Percentiles rank a stretch among this genome's conserved stretches.
Conservation (phyloP, 768 basidiomycete species). For the Chalciporus pseudorubinellus region DNA sequence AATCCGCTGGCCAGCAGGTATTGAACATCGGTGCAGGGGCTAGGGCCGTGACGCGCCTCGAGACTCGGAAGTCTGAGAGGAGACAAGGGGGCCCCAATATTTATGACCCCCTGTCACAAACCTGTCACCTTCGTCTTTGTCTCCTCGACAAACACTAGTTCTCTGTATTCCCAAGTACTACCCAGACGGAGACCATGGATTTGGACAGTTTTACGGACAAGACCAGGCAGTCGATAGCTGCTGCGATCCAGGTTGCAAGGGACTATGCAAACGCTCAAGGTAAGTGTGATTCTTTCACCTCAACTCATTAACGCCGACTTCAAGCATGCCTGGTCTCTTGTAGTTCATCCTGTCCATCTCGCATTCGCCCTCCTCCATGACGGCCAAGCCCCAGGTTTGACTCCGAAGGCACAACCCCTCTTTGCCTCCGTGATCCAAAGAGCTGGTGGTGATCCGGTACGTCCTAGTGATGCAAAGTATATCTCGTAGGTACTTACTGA, state of each 20-base stretch:
- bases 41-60: too few relatives aligned
- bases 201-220: conserved; percentile 82
- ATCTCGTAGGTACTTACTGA: neutral
- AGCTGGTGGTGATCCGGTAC: conserved; percentile 82
- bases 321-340: neutral
- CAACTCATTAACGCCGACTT: neutral
- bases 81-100: too few relatives aligned
- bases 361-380: conserved; percentile 81
- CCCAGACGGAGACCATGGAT: conserved; percentile 43
- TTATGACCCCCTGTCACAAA: too few relatives aligned
- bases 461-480: conserved; percentile 18
- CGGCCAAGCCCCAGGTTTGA: conserved; percentile 35
- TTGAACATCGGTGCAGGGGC: conserved; percentile 35
- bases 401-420: conserved; percentile 47
- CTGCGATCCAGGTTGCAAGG: conserved; percentile 77
- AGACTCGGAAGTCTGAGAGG: too few relatives aligned
- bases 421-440: conserved; percentile 77
- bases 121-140: too few relatives aligned
- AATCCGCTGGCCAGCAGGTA: conserved; percentile 85
- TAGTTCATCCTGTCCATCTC: conserved; percentile 83
- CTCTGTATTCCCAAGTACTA: neutral
- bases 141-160: too few relatives aligned
- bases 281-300: conserved; percentile 26
- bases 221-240: conserved; percentile 63
- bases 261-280: conserved; percentile 84